These are phyloP conservation scores for Cymbopogon flexuosus DNA, from an alignment of 202 grass and related monocot species.

Conservation along the genomic window DNA sequence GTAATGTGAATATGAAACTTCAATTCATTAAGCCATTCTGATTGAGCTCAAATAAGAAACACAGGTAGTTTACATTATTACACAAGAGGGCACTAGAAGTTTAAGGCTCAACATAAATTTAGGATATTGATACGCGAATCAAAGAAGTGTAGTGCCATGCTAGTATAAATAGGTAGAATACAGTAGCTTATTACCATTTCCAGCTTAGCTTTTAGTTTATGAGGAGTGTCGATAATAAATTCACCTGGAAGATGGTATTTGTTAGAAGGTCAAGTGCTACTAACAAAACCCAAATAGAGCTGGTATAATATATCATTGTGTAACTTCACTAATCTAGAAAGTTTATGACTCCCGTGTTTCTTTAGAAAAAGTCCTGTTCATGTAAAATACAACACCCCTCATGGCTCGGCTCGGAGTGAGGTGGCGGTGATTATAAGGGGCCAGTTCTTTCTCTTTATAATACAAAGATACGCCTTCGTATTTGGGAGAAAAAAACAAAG, in stretches of 20 bases:
- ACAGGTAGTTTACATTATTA: neutral
- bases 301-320: slow-evolving; percentile 8
- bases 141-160: neutral
- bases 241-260: slow-evolving; percentile 57
- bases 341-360: no score
- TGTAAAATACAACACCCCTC: no score
- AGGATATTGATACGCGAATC: neutral
- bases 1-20: no score
- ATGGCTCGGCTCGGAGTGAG: no score
- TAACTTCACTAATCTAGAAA: slow-evolving; percentile 19
- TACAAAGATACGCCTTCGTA: no score
- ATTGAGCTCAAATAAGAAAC: neutral
- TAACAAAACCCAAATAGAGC: neutral
- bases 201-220: slow-evolving; percentile 87
- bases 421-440: no score
- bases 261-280: neutral
- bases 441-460: no score
- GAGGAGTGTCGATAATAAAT: slow-evolving; percentile 74
- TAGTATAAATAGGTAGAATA: neutral
- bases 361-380: no score
- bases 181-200: slow-evolving; percentile 72
- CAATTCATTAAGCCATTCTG: neutral
- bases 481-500: neutral
- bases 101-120: neutral
- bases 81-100: no score